Evolutionary conservation across 176 grass and related monocot genomes (phyloP).

Genomic region (Ensete ventricosum): DNA sequence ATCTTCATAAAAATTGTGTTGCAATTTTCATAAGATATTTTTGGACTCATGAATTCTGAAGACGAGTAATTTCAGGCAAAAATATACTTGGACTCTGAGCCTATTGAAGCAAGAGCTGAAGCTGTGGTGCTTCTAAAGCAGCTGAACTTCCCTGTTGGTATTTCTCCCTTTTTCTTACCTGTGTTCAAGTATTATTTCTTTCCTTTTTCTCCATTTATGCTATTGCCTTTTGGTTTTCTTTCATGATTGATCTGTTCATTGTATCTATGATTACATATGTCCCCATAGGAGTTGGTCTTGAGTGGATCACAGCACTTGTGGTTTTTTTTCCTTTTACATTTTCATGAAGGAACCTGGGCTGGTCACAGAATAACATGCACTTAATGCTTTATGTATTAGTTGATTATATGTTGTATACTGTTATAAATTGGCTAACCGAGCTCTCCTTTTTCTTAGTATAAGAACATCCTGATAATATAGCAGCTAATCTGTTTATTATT

Average conservation of each 20-base stretch:
- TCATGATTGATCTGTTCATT: not conserved
- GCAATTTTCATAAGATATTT: not conserved
- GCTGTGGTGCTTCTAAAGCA: slow-evolving; percentile 96
- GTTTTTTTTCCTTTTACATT: too few relatives aligned
- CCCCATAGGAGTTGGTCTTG: too few relatives aligned
- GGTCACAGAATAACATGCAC: too few relatives aligned
- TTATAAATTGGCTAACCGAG: too few relatives aligned
- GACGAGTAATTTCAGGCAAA: slow-evolving; percentile 48
- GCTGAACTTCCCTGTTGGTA: slow-evolving; percentile 82
- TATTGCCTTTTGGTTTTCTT: not conserved
- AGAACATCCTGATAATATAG: too few relatives aligned
- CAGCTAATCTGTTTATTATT: too few relatives aligned
- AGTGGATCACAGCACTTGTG: too few relatives aligned
- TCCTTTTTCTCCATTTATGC: not conserved
- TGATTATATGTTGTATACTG: too few relatives aligned
- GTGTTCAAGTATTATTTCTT: not conserved
- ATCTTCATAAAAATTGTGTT: not conserved
- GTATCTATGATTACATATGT: not conserved
- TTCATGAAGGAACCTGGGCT: too few relatives aligned
- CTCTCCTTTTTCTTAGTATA: too few relatives aligned
- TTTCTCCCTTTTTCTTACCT: slow-evolving; percentile 24
- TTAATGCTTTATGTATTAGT: too few relatives aligned
- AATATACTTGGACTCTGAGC: slow-evolving; percentile 92
- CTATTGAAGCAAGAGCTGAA: slow-evolving; percentile 96
- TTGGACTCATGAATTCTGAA: not conserved